Evolutionary conservation across 2,329 filamentous ascomycete genomes (phyloP), one percentile per base, ranked within the genome.

Genomic region (Colletotrichum tanaceti): DNA sequence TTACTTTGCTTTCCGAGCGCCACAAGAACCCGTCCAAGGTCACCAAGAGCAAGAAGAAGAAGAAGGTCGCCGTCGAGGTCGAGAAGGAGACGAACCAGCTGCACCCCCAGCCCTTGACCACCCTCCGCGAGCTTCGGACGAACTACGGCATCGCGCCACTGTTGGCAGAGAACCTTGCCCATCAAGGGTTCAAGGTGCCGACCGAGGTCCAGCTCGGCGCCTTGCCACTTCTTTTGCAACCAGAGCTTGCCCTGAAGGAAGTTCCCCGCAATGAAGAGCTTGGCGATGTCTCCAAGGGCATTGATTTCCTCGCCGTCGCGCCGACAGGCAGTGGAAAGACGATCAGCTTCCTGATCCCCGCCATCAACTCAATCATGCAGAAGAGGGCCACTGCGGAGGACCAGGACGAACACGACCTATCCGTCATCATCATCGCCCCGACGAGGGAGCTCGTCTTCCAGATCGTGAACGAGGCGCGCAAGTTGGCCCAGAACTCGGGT

Each of bases 321-420:
- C 96, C 96, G 1, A 99, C 96, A 0, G 96, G 96, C 28, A 98
- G 95, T 77, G 96, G 96, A 52, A 99, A 99, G 84, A 99, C 96
- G 0, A 83, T 99, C 71, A 93, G 94, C 20, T 99, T 98, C 75
- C 80, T 98, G 74, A 92, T 99, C 49, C 94, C 95, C 0, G 86
- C 94, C 3, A 89, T 99, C 73, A 91, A 97, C 75, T 86, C 88
- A 53, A 89, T 97, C 49, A 83, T 93, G 72, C 84, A 86, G 70
- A 81, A 86, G 61, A 81, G 86, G 49, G 82, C 85, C 0, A 80
- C 84, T 46, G 80, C 84, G 73, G 77, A 76, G 43, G 73, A 67
- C 72, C 75, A 77, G 57, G 73, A 66, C 73, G 75, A 77, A 52
- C 86, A 88, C 71, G 79, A 84, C 13, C 81, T 93, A 10, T 85